Conservation (phyloP, 1,284 basidiomycete species). For the Butyriboletus regius region DNA sequence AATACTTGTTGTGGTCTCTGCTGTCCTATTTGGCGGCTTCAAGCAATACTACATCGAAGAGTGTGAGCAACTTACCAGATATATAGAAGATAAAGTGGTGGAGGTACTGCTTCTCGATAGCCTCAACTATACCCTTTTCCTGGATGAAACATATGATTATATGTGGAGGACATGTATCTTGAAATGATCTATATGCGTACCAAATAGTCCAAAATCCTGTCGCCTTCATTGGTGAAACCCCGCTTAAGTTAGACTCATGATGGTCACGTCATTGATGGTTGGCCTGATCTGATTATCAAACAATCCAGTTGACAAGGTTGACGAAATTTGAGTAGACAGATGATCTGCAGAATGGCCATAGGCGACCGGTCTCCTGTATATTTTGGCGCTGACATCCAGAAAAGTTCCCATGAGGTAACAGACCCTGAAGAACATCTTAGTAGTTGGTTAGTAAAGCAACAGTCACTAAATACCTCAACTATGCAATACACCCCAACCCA, state of each 20-base stretch:
- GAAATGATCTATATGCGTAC: slow-evolving; percentile 38
- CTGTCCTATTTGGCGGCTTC: slow-evolving; percentile 46
- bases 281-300: slow-evolving; percentile 19
- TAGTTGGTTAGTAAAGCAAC: slow-evolving; percentile 1
- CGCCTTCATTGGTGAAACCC: slow-evolving; percentile 71
- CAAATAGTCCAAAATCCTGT: slow-evolving; percentile 69
- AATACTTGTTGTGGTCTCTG: slow-evolving; percentile 71
- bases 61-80: slow-evolving; percentile 47
- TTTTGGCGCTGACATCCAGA: slow-evolving; percentile 47
- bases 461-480: slow-evolving; percentile 47
- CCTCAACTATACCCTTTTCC: slow-evolving; percentile 77
- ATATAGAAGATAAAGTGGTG: slow-evolving; percentile 75
- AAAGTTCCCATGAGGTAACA: slow-evolving; percentile 75
- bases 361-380: background rate
- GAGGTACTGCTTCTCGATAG: slow-evolving; percentile 67
- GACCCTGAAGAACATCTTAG: slow-evolving; percentile 23
- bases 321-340: slow-evolving; percentile 27
- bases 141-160: slow-evolving; percentile 25
- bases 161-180: slow-evolving; percentile 1
- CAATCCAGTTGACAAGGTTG: slow-evolving; percentile 14
- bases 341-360: slow-evolving; percentile 19
- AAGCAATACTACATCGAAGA: background rate
- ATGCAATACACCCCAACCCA: slow-evolving; percentile 70
- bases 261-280: slow-evolving; percentile 27
- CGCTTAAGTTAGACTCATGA: slow-evolving; percentile 65